phyloP scores from a whole-genome alignment of 2,329 filamentous ascomycete genomes.

The Daldinia eschscholtzii region DNA sequence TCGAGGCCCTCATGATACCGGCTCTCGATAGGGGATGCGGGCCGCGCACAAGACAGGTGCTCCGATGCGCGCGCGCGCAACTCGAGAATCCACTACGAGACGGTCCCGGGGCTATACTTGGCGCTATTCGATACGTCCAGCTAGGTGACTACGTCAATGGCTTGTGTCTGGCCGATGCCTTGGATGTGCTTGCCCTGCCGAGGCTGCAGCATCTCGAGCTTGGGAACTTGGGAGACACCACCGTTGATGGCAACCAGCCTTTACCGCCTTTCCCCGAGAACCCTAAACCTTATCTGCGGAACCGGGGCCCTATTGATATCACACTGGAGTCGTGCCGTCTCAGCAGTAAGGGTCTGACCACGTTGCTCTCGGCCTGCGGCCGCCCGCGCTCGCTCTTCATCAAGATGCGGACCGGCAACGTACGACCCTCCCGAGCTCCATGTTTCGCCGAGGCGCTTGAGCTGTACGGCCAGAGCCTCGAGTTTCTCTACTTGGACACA shows the following conservation, averaged over 20 bases:
- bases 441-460: slow-evolving; percentile 15
- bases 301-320: background rate
- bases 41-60: slow-evolving; percentile 8
- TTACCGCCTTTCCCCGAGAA: background rate
- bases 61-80: slow-evolving; percentile 1
- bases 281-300: background rate
- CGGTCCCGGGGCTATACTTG: background rate
- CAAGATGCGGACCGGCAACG: slow-evolving; percentile 3
- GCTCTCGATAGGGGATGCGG: slow-evolving; percentile 11
- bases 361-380: slow-evolving; percentile 12
- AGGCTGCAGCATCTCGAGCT: slow-evolving; percentile 19
- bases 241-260: background rate
- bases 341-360: background rate
- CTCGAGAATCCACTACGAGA: background rate
- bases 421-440: background rate
- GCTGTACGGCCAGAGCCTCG: background rate
- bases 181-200: slow-evolving; percentile 22
- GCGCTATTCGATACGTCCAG: slow-evolving; percentile 8
- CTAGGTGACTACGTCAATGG: slow-evolving; percentile 16
- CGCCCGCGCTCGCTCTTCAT: slow-evolving; percentile 17
- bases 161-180: slow-evolving; percentile 11
- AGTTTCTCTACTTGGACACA: slow-evolving; percentile 17
- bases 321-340: slow-evolving; percentile 13
- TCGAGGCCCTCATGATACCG: slow-evolving; percentile 8
- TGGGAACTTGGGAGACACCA: slow-evolving; percentile 14